Percentiles rank a stretch among this genome's conserved stretches.
Conservation (phyloP, 805 yeast species). For the Zygotorulaspora florentina region DNA sequence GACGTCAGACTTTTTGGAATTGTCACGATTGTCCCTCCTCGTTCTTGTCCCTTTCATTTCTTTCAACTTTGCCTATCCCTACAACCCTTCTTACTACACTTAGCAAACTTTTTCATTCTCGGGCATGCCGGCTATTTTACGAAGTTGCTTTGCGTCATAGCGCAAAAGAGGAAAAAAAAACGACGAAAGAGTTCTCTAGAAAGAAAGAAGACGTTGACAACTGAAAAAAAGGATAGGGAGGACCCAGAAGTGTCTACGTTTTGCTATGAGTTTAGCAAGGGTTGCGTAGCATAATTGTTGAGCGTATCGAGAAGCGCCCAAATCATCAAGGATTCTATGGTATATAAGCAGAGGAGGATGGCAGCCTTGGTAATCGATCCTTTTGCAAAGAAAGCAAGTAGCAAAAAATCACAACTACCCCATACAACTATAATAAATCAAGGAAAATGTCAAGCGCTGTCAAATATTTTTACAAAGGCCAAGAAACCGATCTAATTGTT, state of each 20-base stretch:
- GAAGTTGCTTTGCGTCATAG: constrained; percentile 1
- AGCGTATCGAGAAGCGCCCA: not conserved
- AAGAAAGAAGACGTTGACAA: not conserved
- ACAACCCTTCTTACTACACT: not conserved
- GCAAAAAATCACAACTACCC: not conserved
- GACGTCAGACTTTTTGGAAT: too few relatives aligned
- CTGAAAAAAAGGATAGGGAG: not conserved
- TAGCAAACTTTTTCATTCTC: not conserved
- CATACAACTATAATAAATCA: not conserved
- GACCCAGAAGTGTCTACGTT: not conserved
- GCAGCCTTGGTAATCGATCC: not conserved
- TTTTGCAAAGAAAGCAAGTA: not conserved
- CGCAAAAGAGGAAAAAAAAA: not conserved
- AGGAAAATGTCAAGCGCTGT: constrained; percentile 33
- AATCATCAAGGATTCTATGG: not conserved
- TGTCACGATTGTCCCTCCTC: not conserved
- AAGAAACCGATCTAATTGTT: constrained; percentile 57
- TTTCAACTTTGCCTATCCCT: not conserved
- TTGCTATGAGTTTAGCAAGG: not conserved
- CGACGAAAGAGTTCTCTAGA: not conserved
- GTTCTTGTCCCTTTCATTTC: not conserved
- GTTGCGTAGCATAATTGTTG: not conserved
- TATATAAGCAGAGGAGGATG: not conserved
- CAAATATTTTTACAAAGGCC: constrained; percentile 64
- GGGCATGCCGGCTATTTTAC: not conserved